Evolutionary conservation across 1,284 basidiomycete species (phyloP).

Genomic region (Ganoderma lucidum): DNA sequence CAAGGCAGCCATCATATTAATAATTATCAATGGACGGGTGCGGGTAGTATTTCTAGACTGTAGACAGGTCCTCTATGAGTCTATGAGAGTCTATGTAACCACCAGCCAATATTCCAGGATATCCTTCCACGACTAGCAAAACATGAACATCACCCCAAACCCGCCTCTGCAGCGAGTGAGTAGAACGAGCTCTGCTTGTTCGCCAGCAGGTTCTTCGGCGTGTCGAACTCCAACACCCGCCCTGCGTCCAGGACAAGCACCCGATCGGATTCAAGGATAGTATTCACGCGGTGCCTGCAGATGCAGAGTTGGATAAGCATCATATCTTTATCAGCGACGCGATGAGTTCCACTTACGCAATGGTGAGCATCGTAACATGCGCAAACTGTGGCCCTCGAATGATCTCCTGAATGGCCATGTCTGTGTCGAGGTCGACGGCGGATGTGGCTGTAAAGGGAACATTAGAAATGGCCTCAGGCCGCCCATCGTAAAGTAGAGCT

Average conservation of each 20-base stretch:
- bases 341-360: conserved; percentile 62
- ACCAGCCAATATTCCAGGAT: not conserved
- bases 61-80: too few relatives aligned
- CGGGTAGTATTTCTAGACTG: not conserved
- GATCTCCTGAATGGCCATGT: conserved; percentile 85
- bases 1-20: not conserved
- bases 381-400: conserved; percentile 76
- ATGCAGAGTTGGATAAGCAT: conserved; percentile 42
- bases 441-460: conserved; percentile 62
- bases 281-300: conserved; percentile 91
- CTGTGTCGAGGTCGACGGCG: conserved; percentile 91
- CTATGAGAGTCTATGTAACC: too few relatives aligned
- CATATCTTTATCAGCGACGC: conserved; percentile 8
- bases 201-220: conserved; percentile 68
- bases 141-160: conserved; percentile 46
- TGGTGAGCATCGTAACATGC: conserved; percentile 83
- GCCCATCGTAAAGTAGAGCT: not conserved
- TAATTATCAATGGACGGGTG: not conserved
- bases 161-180: conserved; percentile 65
- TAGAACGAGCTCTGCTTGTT: conserved; percentile 63
- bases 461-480: conserved; percentile 8
- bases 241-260: conserved; percentile 89
- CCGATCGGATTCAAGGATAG: conserved; percentile 87
- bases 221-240: conserved; percentile 77
- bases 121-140: not conserved